Evolutionary conservation across 768 basidiomycete species (phyloP), one percentile per base, ranked within the genome.

Genomic region (Kwoniella pini): DNA sequence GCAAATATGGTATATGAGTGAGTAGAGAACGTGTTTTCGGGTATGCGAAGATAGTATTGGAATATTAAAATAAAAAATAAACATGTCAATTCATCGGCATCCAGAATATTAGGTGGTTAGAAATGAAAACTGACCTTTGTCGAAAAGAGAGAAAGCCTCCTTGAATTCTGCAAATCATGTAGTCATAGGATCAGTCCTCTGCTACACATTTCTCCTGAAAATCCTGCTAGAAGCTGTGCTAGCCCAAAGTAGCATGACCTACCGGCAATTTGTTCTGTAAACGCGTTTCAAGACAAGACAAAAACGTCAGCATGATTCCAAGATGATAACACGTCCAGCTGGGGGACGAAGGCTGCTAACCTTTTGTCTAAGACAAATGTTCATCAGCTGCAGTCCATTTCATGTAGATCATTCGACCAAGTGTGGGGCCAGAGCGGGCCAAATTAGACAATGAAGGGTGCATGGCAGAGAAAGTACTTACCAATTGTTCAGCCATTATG

Each of bases 121-220:
- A n/a, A n/a, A n/a, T n/a, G n/a, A n/a, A n/a, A 15, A 80, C 83
- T 59, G 62, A 91, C 92, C 90, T 80, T 92, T 94, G 83, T 96
- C 92, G 80, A 98, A 97, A 21, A 98, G 85, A 60, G 93, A 91
- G 82, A 98, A 97, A 50, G 94, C 94, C 83, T 97, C 95, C 84
- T 95, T 97, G 86, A 94, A 97, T 81, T 95, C 92, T 90, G 77
- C 38, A 12, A n/a, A 33, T 44, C 46, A 67, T n/a, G 10, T 11
- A 26, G 30, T 27, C 17, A 33, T 12, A 43, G 27, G 22, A 31
- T 59, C 42, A 45, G 53, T 44, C 26, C 22, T 39, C 11, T n/a
- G n/a, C n/a, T n/a, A n/a, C 36, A 36, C 33, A 36, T 36, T 15
- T 7, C 33, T 36, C 7, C 33, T 38, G 11, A n/a, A 19, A 28